Base-by-base conservation (phyloP, 129 eudicot genomes). In the Gnaphalium uliginosum region DNA sequence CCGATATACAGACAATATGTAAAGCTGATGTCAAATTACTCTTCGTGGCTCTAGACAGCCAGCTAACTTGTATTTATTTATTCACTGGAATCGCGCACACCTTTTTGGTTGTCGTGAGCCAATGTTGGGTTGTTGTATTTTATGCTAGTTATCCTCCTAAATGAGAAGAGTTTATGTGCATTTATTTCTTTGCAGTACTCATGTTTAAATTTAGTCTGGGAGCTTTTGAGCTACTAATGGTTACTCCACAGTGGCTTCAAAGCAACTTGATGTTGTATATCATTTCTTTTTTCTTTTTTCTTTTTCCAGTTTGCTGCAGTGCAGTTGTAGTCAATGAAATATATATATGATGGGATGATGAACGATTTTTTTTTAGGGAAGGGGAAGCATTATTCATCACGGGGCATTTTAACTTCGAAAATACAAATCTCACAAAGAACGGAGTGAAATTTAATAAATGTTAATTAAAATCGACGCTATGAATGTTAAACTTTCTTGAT, bases 81-180 rank as follows among this genome's bases (percentile, higher is more conserved):
- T 56, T 56, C 14, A 5, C 13, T 19, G 26, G 61, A 56, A 19
- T 69, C 48, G 24, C 6, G 26, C 57, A 61, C 33, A 60, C 58
- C 41, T 46, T 60, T 22, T 74, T 61, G 22, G 21, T 62, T 26
- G 22, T 62, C 10, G 10, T 23, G 25, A 57, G 8, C 41, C 62
- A 0, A 39, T 62, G 62, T 62, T 74, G 62, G 57, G 25, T 63
- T 27, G 62, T 74, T 63, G 78, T 71, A 53, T 27, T 29, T 17
- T 71, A n/a, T 69, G 37, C 25, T 73, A 61, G 25, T 37, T 14
- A 22, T 46, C 18, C 5, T 46, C 53, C n/a, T 46, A 46, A 46
- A 46, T 59, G n/a, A 73, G 18, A 59, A 71, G 54, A 23, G 26
- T 74, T 74, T 35, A 41, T 74, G 59, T 61, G 60, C 48, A 43